Base-by-base conservation (phyloP, 2,329 filamentous ascomycete genomes). In the Ophiostoma novo-ulmi region DNA sequence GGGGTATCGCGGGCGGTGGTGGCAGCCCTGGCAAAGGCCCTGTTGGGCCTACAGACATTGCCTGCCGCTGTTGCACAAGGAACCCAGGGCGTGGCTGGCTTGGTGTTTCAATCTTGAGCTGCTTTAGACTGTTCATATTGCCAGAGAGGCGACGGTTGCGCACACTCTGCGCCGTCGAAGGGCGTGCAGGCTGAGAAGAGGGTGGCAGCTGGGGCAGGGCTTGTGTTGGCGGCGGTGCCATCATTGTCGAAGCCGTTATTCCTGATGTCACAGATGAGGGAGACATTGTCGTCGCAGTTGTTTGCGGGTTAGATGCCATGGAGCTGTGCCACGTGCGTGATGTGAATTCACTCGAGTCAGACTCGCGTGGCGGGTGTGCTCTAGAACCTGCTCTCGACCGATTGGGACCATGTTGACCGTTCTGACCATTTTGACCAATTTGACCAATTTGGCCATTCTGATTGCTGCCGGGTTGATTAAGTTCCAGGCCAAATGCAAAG, bases 21-120 rank as follows among this genome's bases (percentile, higher is more conserved):
- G 65, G 65, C 39, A 48, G 65, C 8, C 35, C 63, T 65, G 63
- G 26, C 20, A 65, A 39, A 20, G 41, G 26, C 13, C 22, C 66
- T 52, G 22, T 1, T 26, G 41, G 13, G 79, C 0, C 80, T 79
- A 35, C 36, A 5, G 80, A 81, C 8, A 81, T 74, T 5, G 80
- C 80, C 71, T 82, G 81, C 58, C 81, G 78, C 71, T 82, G 81
- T 73, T 82, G 81, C 13, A 77, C 79, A 64, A 81, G 79, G 71
- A 78, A 75, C 67, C 77, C 78, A 36, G 41, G 26, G 5, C 41
- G 26, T 55, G 41, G 66, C 26, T 35, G 41, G 13, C 39, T 44
- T 20, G 41, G 66, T 0, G 93, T 97, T 79, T 97, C 92, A 70
- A 98, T 97, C 80, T 93, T 97, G 68, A 98, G 82, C 76, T 94